Percentiles rank a stretch among this genome's conserved stretches.
phyloP scores from a whole-genome alignment of 2,329 filamentous ascomycete genomes.

The Colletotrichum tamarilloi region DNA sequence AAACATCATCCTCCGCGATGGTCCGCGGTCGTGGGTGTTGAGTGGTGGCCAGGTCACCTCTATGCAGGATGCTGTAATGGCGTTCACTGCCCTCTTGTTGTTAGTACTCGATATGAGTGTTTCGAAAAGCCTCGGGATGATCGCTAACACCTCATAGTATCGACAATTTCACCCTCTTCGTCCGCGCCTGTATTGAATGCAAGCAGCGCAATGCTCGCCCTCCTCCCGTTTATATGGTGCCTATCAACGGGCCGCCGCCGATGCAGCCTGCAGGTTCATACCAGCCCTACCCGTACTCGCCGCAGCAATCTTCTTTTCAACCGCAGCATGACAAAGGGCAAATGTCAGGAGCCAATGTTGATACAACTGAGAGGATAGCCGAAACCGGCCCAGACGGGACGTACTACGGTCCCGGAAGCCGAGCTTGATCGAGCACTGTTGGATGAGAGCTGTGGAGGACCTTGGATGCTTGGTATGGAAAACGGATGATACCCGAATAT shows the following conservation, averaged over 20 bases:
- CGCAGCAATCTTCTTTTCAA: not conserved
- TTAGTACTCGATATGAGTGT: not conserved
- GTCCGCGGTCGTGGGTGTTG: conserved; percentile 5
- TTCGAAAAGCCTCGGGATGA: not conserved
- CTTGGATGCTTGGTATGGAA: not conserved
- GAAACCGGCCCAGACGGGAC: conserved; percentile 2
- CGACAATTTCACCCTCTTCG: conserved; percentile 52
- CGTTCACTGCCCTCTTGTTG: conserved; percentile 35
- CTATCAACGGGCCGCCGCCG: conserved; percentile 2
- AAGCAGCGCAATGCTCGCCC: conserved; percentile 41
- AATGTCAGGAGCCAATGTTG: not conserved
- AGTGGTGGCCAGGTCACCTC: not conserved
- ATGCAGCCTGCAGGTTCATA: conserved; percentile 9
- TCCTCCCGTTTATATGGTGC: conserved; percentile 24
- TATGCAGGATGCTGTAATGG: conserved; percentile 36
- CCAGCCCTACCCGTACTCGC: not conserved
- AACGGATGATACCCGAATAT: not conserved
- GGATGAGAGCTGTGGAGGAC: too few species aligned
- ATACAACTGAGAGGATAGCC: not conserved
- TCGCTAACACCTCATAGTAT: conserved; percentile 19
- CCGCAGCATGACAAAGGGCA: not conserved
- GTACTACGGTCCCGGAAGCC: conserved; percentile 5
- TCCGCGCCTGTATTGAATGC: conserved; percentile 53
- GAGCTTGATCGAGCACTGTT: not conserved
- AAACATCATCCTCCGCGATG: conserved; percentile 10